Evolutionary conservation across 2,329 filamentous ascomycete genomes (phyloP), one percentile per base, ranked within the genome.

Genomic region (Rasamsonia emersonii): DNA sequence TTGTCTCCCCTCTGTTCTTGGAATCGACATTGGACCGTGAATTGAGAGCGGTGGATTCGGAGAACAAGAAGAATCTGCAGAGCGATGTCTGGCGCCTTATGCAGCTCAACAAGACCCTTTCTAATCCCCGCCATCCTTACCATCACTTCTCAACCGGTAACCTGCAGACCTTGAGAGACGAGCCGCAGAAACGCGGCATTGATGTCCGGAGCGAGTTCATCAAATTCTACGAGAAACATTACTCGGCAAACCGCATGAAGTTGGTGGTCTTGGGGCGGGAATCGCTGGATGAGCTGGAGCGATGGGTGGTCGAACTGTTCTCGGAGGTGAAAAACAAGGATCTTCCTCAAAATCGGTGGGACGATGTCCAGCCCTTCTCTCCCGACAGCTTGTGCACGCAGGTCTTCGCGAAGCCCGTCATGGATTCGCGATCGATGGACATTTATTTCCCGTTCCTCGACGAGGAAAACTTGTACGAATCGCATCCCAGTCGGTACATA

Each of bases 41-140:
- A 61, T 68, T 95, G 40, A 78, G 74, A 43, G 88, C 88, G 1
- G 88, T 95, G 13, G 86, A 95, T 52, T 94, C 86, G 4, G 88
- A 95, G 59, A 93, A 95, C 64, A 94, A 94, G 71, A 95, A 95
- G 72, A 95, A 95, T 47, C 65, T 95, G 29, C 88, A 95, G 61
- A 89, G 77, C 54, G 88, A 95, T 51, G 73, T 75, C 35, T 94
- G 88, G 86, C 77, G 88, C 10, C 63, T 93, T 41, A 77, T 89
- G 50, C 88, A 95, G 60, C 70, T 95, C 15, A 82, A 85, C 53
- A 93, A 93, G 63, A 81, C 81, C 3, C 64, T 91, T n/a, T 85
- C 86, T 2, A 94, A 89, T 56, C 79, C 83, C 3, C 76, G 79
- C 9, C 88, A 95, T 49, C 88, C 88, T 0, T 93, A 83, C 55